These are phyloP conservation scores for Gossypium aridum DNA, from an alignment of 441 rosid genomes.

Conservation along the genomic window DNA sequence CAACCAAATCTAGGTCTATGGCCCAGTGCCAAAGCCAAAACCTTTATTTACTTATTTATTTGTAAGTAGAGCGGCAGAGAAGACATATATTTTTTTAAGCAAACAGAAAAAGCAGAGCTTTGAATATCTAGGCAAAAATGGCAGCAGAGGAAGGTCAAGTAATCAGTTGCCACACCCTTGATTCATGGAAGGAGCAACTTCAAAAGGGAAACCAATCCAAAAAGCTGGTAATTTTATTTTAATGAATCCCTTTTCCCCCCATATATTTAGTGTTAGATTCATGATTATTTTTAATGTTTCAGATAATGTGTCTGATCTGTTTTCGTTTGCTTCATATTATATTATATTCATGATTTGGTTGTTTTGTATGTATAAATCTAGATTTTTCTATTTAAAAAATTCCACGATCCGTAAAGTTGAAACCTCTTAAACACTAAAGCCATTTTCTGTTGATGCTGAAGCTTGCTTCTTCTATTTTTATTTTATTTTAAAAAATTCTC, in stretches of 20 bases:
- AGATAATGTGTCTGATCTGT: constrained; percentile 2
- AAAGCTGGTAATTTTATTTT: constrained; percentile 43
- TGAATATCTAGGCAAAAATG: constrained; percentile 30
- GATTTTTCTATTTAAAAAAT: background rate
- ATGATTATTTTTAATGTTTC: background rate
- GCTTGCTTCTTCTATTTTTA: background rate
- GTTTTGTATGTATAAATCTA: background rate
- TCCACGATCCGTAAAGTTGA: background rate
- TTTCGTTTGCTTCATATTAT: background rate
- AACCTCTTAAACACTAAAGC: background rate
- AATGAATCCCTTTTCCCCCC: background rate
- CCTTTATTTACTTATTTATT: background rate
- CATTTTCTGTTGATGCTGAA: background rate
- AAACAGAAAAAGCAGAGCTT: background rate
- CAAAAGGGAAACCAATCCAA: constrained; percentile 53
- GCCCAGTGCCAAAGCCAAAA: background rate
- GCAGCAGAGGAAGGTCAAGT: constrained; percentile 76
- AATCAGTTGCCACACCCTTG: constrained; percentile 58
- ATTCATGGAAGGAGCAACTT: constrained; percentile 62
- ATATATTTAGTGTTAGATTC: background rate
- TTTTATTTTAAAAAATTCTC: background rate
- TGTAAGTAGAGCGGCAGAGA: background rate
- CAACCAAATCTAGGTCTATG: background rate
- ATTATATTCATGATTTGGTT: background rate
- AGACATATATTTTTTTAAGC: background rate